phyloP scores from a whole-genome alignment of 345 rosid genomes.

The Litchi chinensis region DNA sequence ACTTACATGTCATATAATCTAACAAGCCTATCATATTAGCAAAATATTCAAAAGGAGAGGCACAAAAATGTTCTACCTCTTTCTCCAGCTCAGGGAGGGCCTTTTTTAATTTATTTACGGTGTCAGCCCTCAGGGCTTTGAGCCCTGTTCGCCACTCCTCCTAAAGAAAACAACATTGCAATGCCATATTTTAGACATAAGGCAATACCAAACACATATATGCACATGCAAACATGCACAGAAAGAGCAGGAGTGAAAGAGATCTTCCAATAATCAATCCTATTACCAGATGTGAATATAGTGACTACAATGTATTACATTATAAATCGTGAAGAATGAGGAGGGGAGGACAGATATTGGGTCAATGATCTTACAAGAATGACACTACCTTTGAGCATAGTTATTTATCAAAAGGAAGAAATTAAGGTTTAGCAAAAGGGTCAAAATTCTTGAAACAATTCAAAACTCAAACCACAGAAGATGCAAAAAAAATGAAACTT shows the following conservation, averaged over 20 bases:
- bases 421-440: background rate
- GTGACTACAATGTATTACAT: background rate
- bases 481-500: background rate
- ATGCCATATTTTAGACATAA: background rate
- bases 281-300: background rate
- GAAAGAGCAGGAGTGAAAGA: background rate
- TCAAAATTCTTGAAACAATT: background rate
- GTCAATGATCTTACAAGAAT: background rate
- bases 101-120: constrained; percentile 67
- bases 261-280: background rate
- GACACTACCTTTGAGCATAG: background rate
- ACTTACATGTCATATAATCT: background rate
- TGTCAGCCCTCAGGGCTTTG: constrained; percentile 68
- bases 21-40: background rate
- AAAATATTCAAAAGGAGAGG: background rate
- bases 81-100: constrained; percentile 77
- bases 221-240: background rate
- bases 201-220: constrained; percentile 2
- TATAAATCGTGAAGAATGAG: background rate
- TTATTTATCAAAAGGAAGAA: background rate
- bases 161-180: constrained; percentile 34
- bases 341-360: background rate
- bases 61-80: constrained; percentile 56
- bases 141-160: constrained; percentile 93
- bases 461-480: background rate